Conservation (phyloP, 2,329 filamentous ascomycete species). For the Ceratocystiopsis minuta region DNA sequence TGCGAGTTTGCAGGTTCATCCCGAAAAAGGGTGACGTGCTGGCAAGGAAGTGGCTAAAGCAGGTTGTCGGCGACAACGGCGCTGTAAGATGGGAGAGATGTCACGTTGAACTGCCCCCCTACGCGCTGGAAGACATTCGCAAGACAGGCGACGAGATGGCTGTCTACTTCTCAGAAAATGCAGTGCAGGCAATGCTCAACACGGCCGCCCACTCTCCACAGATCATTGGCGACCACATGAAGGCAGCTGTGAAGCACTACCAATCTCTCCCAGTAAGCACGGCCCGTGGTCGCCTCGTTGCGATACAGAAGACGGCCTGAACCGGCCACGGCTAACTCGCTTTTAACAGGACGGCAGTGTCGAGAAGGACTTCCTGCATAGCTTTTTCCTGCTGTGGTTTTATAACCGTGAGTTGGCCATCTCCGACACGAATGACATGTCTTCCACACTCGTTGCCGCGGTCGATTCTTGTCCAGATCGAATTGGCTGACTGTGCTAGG, state of each 20-base stretch:
- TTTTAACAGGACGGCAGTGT: constrained; percentile 9
- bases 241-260: constrained; percentile 11
- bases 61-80: background rate
- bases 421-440: too few species aligned
- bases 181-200: constrained; percentile 14
- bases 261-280: constrained; percentile 7
- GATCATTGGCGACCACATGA: constrained; percentile 5
- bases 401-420: constrained; percentile 22
- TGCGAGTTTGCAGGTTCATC: constrained; percentile 24
- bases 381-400: constrained; percentile 28
- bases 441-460: too few species aligned
- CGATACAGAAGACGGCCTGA: background rate
- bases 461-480: too few species aligned
- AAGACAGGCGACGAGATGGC: constrained; percentile 6
- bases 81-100: background rate
- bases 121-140: constrained; percentile 4
- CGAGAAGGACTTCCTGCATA: constrained; percentile 20
- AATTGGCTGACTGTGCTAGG: constrained; percentile 15
- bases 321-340: background rate
- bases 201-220: constrained; percentile 8
- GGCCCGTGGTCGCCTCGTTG: background rate
- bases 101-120: constrained; percentile 5
- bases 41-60: constrained; percentile 20
- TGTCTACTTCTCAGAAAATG: constrained; percentile 18
- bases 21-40: constrained; percentile 20